These are phyloP conservation scores for Nymphaea colorata DNA, from an alignment of 164 flowering plant species.

Conservation along the genomic window DNA sequence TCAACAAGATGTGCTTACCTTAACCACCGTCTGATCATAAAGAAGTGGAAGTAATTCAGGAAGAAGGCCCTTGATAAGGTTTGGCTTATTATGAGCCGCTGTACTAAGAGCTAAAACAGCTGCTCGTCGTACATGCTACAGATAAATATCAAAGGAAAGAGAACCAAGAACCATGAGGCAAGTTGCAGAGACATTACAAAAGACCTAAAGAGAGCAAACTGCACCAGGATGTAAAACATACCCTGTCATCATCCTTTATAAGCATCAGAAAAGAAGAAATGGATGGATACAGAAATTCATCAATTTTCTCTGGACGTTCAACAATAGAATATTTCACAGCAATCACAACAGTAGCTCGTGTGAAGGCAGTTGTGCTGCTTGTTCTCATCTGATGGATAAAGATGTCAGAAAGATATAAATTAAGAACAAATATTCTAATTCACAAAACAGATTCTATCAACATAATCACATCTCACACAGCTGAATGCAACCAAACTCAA, in stretches of 20 bases:
- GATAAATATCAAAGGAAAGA: constrained; percentile 1
- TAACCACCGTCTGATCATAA: constrained; percentile 90
- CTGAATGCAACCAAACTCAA: too few relatives aligned
- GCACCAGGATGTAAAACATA: constrained; percentile 14
- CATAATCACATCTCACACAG: not conserved
- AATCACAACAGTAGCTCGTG: constrained; percentile 90
- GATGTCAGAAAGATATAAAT: not conserved
- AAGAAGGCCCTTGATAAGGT: constrained; percentile 82
- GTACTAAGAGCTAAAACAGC: constrained; percentile 95
- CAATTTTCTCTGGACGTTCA: constrained; percentile 93
- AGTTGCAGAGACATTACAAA: not conserved
- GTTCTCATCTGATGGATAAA: constrained; percentile 47
- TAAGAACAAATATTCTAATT: not conserved
- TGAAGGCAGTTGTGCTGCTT: constrained; percentile 78
- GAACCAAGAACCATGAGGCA: not conserved
- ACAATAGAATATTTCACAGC: constrained; percentile 95
- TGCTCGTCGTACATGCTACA: constrained; percentile 99
- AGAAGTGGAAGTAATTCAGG: constrained; percentile 88
- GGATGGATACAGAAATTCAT: constrained; percentile 75
- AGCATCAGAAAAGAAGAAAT: constrained; percentile 92
- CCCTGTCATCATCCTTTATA: constrained; percentile 89
- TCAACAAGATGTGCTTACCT: constrained; percentile 36
- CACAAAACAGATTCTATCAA: not conserved
- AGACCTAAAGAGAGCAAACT: not conserved
- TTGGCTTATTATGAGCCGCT: constrained; percentile 98